Evolutionary conservation across 305 asterid genomes (phyloP).

Genomic region (Ilex paraguariensis): DNA sequence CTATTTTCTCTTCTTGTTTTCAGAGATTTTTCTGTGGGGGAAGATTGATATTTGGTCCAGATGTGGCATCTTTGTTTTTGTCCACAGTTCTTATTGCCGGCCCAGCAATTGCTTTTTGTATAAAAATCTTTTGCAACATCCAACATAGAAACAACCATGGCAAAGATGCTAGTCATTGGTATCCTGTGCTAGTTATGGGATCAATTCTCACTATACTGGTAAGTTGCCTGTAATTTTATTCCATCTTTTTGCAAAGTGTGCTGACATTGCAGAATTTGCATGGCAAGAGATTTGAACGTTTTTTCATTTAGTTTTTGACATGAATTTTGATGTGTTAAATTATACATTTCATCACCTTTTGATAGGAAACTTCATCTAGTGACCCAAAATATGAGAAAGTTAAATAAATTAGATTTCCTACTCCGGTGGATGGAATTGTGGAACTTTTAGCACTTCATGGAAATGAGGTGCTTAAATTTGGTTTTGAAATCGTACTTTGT

Average conservation of each 20-base stretch:
- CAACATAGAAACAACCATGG: slow-evolving; percentile 27
- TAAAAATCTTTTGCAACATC: slow-evolving; percentile 35
- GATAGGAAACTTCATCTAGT: background rate
- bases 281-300: no score
- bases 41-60: slow-evolving; percentile 85
- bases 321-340: no score
- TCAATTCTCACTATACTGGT: slow-evolving; percentile 58
- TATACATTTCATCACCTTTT: no score
- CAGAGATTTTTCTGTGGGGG: slow-evolving; percentile 82
- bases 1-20: slow-evolving; percentile 8
- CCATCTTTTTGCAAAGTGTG: no score
- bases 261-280: no score
- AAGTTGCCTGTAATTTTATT: slow-evolving; percentile 15
- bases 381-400: background rate
- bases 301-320: no score
- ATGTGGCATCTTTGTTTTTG: slow-evolving; percentile 58
- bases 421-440: no score
- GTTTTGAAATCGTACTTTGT: no score
- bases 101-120: slow-evolving; percentile 62
- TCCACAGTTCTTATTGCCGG: slow-evolving; percentile 49
- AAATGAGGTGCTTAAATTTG: no score
- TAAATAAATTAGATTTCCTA: background rate
- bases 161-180: slow-evolving; percentile 50
- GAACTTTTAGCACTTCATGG: no score
- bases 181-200: slow-evolving; percentile 47